A percentile compares a stretch with the other conserved stretches of the same genome.
Evolutionary conservation across 2,329 filamentous ascomycete species (phyloP).

Genomic region (Cucurbitaria berberidis): DNA sequence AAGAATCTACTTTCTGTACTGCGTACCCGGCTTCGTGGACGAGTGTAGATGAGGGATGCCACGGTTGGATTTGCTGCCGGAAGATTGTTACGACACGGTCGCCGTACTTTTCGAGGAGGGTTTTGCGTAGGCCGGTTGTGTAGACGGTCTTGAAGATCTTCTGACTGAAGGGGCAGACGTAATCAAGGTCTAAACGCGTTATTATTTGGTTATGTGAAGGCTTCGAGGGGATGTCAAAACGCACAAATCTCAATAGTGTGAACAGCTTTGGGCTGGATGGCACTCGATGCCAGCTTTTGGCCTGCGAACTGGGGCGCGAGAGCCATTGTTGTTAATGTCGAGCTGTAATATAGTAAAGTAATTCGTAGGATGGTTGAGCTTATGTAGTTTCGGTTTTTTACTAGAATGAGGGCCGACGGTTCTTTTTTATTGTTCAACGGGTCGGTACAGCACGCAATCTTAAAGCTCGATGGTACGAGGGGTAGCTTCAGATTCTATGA

Average conservation of each 20-base stretch:
- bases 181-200: conserved; percentile 72
- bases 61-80: conserved; percentile 90
- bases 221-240: conserved; percentile 6
- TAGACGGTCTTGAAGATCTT: conserved; percentile 82
- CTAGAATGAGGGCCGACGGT: background rate
- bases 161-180: conserved; percentile 80
- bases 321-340: conserved; percentile 61
- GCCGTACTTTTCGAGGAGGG: conserved; percentile 67
- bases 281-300: conserved; percentile 65
- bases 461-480: conserved; percentile 8
- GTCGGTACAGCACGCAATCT: conserved; percentile 25
- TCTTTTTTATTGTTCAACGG: background rate
- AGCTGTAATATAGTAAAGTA: background rate
- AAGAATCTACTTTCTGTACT: conserved; percentile 72
- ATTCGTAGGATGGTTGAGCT: background rate
- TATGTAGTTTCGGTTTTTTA: too few relatives aligned
- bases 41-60: conserved; percentile 79
- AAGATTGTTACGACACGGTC: conserved; percentile 76
- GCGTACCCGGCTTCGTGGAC: conserved; percentile 84
- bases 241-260: conserved; percentile 63
- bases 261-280: conserved; percentile 51
- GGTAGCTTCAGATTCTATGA: conserved; percentile 19
- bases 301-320: conserved; percentile 79
- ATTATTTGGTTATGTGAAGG: background rate
- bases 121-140: conserved; percentile 64